Evolutionary conservation across 148 eudicot species (phyloP).

Genomic region (Cornus florida): DNA sequence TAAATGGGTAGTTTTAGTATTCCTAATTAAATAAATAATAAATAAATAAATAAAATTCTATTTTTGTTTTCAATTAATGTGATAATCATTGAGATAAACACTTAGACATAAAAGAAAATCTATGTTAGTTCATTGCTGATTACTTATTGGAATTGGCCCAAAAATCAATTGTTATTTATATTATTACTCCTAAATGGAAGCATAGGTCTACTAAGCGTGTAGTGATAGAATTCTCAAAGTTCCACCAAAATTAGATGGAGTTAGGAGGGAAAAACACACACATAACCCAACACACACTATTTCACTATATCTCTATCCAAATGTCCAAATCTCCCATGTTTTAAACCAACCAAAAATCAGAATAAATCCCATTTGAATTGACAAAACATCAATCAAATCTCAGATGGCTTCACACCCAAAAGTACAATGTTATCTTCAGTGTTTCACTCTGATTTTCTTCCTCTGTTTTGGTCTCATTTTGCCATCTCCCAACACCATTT

Average conservation of each 20-base stretch:
- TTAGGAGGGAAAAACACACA: slow-evolving; percentile 12
- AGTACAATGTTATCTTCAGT: neutral
- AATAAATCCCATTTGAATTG: neutral
- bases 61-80: neutral
- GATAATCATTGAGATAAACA: too few relatives aligned
- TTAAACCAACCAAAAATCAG: neutral
- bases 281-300: too few relatives aligned
- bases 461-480: neutral
- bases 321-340: neutral
- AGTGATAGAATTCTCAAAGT: neutral
- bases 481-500: neutral
- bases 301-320: neutral
- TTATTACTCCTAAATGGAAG: too few relatives aligned
- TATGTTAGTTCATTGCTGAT: too few relatives aligned
- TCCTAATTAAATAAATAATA: too few relatives aligned
- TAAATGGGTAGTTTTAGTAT: too few relatives aligned
- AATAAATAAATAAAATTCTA: too few relatives aligned
- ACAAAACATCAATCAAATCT: neutral
- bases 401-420: slow-evolving; percentile 4
- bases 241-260: slow-evolving; percentile 7
- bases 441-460: neutral
- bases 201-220: too few relatives aligned
- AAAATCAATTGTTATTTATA: too few relatives aligned
- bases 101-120: too few relatives aligned
- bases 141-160: too few relatives aligned